Evolutionary conservation across 257 asterid species (phyloP).

Genomic region (Salvia hispanica): DNA sequence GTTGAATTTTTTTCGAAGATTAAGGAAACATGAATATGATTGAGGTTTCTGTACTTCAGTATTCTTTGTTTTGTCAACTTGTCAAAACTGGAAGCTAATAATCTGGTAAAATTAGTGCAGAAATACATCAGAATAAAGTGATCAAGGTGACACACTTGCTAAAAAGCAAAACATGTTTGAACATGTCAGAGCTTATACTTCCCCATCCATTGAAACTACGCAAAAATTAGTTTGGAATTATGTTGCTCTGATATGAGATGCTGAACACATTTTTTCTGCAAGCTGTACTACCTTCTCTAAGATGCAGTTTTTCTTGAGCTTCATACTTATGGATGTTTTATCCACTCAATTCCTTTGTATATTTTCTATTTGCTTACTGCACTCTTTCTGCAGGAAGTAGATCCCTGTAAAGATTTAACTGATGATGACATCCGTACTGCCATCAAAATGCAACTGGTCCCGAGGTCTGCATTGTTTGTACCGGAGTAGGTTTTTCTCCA

Average conservation of each 20-base stretch:
- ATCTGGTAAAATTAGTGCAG: slow-evolving; percentile 16
- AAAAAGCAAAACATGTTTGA: background rate
- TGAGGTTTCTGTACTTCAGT: no score
- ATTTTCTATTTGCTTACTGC: slow-evolving; percentile 14
- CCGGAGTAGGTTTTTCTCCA: slow-evolving; percentile 68
- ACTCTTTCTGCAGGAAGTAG: slow-evolving; percentile 71
- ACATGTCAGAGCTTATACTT: slow-evolving; percentile 8
- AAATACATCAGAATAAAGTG: background rate
- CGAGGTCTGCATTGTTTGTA: slow-evolving; percentile 84
- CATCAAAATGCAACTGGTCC: slow-evolving; percentile 94
- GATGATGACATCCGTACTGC: slow-evolving; percentile 97
- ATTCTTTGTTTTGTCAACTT: slow-evolving; percentile 11
- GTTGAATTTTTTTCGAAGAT: slow-evolving; percentile 2
- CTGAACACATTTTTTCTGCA: slow-evolving; percentile 1
- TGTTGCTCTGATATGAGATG: slow-evolving; percentile 8
- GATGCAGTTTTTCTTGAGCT: slow-evolving; percentile 1
- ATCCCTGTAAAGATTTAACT: slow-evolving; percentile 93
- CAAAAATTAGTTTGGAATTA: background rate
- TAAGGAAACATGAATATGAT: background rate
- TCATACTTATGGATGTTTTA: slow-evolving; percentile 21
- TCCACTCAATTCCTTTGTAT: background rate
- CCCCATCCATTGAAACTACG: slow-evolving; percentile 4
- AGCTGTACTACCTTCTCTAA: slow-evolving; percentile 8
- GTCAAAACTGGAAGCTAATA: slow-evolving; percentile 3
- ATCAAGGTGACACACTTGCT: slow-evolving; percentile 4